Percentiles rank a stretch among this genome's conserved stretches.
Evolutionary conservation across 2,329 filamentous ascomycete species (phyloP).

Genomic region (Aureobasidium leucospermi): DNA sequence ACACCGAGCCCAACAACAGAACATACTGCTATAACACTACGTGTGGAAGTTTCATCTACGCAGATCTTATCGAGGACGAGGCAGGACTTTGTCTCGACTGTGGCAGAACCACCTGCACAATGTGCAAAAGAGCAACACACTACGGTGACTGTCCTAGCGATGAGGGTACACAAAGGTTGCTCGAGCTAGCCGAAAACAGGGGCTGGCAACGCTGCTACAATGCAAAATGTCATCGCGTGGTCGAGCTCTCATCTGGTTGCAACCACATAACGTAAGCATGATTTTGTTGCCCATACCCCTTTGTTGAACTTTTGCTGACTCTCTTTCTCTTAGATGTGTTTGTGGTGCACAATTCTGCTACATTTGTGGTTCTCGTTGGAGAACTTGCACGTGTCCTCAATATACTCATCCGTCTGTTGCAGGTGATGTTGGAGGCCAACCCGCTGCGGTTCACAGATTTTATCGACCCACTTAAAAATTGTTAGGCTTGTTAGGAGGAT

Average conservation of each 20-base stretch:
- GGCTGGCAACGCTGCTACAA: constrained; percentile 5
- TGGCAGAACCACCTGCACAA: not conserved
- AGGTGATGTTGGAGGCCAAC: too few species aligned
- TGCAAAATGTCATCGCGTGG: not conserved
- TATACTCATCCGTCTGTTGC: not conserved
- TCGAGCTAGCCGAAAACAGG: not conserved
- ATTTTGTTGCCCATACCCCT: too few species aligned
- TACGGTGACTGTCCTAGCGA: not conserved
- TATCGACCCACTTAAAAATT: too few species aligned
- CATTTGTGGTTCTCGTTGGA: not conserved
- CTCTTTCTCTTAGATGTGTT: not conserved
- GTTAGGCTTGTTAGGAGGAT: too few species aligned
- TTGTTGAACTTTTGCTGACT: too few species aligned
- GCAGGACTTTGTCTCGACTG: not conserved
- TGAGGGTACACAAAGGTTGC: not conserved
- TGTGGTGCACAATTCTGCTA: constrained; percentile 3
- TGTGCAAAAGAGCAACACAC: not conserved
- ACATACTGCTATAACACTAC: not conserved
- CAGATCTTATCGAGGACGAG: not conserved
- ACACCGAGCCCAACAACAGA: not conserved
- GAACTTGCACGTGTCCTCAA: too few species aligned
- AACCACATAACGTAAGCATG: constrained; percentile 5
- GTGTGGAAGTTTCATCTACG: not conserved
- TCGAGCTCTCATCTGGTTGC: not conserved
- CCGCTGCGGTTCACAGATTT: too few species aligned